Conservation (phyloP, 1,284 basidiomycete genomes). For the Marasmius oreades region DNA sequence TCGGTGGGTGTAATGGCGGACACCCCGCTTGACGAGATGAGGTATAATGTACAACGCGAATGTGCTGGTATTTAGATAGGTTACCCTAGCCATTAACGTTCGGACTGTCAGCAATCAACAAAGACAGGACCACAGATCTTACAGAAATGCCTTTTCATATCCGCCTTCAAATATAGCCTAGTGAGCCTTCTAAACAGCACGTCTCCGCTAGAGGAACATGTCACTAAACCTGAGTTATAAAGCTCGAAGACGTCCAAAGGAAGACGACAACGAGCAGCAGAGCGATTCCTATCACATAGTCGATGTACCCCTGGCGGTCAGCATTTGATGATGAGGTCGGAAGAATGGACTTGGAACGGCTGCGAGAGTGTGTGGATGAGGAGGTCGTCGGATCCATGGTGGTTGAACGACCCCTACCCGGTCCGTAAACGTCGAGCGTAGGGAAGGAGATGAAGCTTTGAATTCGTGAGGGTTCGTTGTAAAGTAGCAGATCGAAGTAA, state of each 20-base stretch:
- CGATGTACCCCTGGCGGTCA: conserved; percentile 25
- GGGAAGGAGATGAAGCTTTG: not conserved
- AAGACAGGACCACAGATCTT: conserved; percentile 24
- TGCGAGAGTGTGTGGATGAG: not conserved
- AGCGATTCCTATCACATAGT: conserved; percentile 70
- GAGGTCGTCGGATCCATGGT: not conserved
- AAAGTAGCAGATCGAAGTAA: too few relatives aligned
- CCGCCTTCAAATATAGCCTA: conserved; percentile 70
- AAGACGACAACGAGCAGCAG: conserved; percentile 79
- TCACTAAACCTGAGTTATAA: conserved; percentile 67
- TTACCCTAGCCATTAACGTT: conserved; percentile 49
- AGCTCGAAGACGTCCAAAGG: conserved; percentile 81
- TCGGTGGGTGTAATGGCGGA: conserved; percentile 24
- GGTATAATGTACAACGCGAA: conserved; percentile 84
- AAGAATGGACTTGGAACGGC: conserved; percentile 12
- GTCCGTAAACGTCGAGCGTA: not conserved
- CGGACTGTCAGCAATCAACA: conserved; percentile 10
- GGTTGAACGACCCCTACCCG: not conserved
- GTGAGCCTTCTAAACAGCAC: too few relatives aligned
- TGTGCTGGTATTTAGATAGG: conserved; percentile 85
- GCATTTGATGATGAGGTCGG: conserved; percentile 1
- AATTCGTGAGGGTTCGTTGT: not conserved
- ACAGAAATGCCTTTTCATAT: conserved; percentile 82
- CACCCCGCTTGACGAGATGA: conserved; percentile 80
- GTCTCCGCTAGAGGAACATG: too few relatives aligned